Conservation (phyloP, 116 monocot genomes). For the Iris pallida region DNA sequence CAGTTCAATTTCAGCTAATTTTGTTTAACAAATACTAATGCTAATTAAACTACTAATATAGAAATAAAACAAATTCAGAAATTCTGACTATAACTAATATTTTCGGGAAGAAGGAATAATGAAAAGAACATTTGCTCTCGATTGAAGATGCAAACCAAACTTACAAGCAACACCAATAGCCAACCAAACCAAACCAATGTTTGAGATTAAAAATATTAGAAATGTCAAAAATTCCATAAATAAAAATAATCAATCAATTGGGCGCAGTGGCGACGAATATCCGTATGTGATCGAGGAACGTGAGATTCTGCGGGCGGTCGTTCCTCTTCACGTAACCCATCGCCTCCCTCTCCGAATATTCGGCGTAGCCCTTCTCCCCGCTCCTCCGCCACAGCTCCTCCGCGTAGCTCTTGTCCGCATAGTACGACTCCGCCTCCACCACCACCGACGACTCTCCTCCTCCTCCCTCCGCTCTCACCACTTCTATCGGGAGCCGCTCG, state of each 20-base stretch:
- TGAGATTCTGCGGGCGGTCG: constrained; percentile 55
- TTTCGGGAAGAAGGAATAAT: no score
- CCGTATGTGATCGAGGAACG: constrained; percentile 64
- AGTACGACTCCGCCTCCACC: constrained; percentile 60
- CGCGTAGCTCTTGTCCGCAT: constrained; percentile 66
- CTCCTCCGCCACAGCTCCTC: constrained; percentile 56
- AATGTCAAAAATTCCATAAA: no score
- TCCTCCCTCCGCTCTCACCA: neutral
- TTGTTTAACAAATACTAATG: no score
- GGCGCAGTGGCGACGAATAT: constrained; percentile 23
- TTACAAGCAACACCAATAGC: no score
- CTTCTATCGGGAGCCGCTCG: constrained; percentile 51
- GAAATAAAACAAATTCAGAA: no score
- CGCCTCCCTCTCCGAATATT: constrained; percentile 53
- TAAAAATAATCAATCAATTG: neutral
- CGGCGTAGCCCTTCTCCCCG: constrained; percentile 46
- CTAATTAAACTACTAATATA: no score
- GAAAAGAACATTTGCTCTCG: no score
- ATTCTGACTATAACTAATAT: no score
- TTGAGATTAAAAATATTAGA: no score
- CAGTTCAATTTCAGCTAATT: no score
- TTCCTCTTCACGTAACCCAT: constrained; percentile 62
- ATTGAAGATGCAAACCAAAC: no score
- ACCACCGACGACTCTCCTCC: constrained; percentile 13
- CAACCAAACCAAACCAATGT: no score